Evolutionary conservation across 2,329 filamentous ascomycete genomes (phyloP).

Genomic region (Teratosphaeria destructans): DNA sequence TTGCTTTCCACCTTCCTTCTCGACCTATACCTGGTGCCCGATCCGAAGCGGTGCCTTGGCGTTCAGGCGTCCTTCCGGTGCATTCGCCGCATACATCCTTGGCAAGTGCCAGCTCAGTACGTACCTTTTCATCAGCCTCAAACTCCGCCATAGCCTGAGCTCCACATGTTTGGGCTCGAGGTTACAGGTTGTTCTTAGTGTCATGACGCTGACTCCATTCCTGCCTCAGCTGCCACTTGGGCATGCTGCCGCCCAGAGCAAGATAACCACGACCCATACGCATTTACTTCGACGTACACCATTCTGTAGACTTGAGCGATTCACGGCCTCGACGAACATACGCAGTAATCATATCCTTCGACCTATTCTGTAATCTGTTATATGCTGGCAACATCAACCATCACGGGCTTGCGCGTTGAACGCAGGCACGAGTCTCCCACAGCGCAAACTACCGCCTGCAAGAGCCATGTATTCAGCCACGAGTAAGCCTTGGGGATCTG

Average conservation of each 20-base stretch:
- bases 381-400: not conserved
- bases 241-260: not conserved
- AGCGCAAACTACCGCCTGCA: not conserved
- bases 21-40: not conserved
- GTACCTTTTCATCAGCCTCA: not conserved
- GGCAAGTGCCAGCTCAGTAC: not conserved
- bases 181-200: not conserved
- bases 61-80: not conserved
- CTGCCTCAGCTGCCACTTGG: not conserved
- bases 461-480: constrained; percentile 7
- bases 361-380: not conserved
- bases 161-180: not conserved
- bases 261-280: not conserved
- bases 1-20: not conserved
- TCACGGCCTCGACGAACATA: not conserved
- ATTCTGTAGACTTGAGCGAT: not conserved
- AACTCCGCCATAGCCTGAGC: not conserved
- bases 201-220: not conserved
- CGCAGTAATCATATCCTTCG: not conserved
- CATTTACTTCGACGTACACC: not conserved
- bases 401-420: not conserved
- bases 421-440: not conserved
- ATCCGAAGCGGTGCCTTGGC: not conserved
- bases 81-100: not conserved
- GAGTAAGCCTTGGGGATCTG: constrained; percentile 15